Evolutionary conservation across 2,329 filamentous ascomycete species (phyloP).

Genomic region (Cercospora brassicicola): DNA sequence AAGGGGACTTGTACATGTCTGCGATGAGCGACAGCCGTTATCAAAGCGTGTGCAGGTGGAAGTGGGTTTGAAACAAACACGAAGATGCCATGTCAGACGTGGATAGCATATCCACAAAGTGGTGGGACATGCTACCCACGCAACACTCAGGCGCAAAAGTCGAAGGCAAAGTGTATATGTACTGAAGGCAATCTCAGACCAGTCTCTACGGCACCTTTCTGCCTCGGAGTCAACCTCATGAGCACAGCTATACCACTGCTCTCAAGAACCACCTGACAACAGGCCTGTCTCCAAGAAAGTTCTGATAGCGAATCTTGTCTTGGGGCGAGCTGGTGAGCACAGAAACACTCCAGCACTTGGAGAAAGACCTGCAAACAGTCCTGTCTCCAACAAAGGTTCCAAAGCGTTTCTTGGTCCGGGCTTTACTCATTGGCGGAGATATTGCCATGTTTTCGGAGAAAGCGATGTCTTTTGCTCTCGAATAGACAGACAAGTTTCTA

Average conservation of each 20-base stretch:
- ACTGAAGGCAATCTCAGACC: too few species aligned
- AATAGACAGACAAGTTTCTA: too few species aligned
- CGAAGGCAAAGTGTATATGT: not conserved
- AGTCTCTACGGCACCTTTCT: too few species aligned
- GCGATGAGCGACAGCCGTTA: not conserved
- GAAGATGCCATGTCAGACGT: constrained; percentile 11
- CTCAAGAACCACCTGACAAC: too few species aligned
- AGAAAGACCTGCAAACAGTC: too few species aligned
- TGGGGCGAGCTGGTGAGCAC: too few species aligned
- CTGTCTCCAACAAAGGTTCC: not conserved
- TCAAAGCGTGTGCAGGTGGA: not conserved
- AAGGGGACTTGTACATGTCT: not conserved
- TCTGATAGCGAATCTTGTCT: too few species aligned
- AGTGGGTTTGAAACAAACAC: not conserved
- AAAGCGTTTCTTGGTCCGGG: not conserved
- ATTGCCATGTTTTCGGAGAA: too few species aligned
- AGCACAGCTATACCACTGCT: too few species aligned
- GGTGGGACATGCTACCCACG: not conserved
- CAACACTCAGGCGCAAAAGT: not conserved
- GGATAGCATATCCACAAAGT: constrained; percentile 13
- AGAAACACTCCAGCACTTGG: too few species aligned
- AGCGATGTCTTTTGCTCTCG: too few species aligned
- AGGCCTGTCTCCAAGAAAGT: too few species aligned
- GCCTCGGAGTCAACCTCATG: not conserved
- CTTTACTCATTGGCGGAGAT: not conserved